phyloP scores from a whole-genome alignment of 495 filamentous ascomycete species.

The Penicillium malachiteum region DNA sequence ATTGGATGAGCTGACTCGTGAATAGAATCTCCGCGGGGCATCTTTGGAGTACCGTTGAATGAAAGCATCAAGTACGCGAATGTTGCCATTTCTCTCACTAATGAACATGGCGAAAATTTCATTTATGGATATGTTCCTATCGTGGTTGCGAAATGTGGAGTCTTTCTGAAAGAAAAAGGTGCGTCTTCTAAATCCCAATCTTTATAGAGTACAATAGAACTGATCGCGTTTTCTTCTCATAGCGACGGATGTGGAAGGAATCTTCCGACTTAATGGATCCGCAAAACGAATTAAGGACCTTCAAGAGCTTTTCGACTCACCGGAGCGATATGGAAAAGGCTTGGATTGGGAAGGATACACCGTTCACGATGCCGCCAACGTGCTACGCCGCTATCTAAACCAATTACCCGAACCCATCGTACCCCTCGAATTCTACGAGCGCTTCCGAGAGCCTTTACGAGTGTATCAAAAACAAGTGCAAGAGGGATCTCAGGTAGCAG shows the following conservation, averaged over 20 bases:
- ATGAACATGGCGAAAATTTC: slow-evolving; percentile 87
- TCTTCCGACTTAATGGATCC: slow-evolving; percentile 95
- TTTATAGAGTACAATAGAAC: too few species aligned
- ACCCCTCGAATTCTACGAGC: slow-evolving; percentile 88
- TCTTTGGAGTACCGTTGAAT: slow-evolving; percentile 93
- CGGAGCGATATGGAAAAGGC: slow-evolving; percentile 94
- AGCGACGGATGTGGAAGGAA: slow-evolving; percentile 97
- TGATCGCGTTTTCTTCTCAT: neutral
- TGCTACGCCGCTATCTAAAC: slow-evolving; percentile 92
- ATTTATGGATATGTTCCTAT: slow-evolving; percentile 99
- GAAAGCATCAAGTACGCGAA: slow-evolving; percentile 98
- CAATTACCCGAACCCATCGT: slow-evolving; percentile 94
- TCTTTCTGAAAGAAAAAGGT: slow-evolving; percentile 99
- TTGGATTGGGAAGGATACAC: slow-evolving; percentile 97
- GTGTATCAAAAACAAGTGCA: slow-evolving; percentile 69
- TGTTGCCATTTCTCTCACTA: slow-evolving; percentile 93
- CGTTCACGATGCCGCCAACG: slow-evolving; percentile 97
- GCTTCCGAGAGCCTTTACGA: slow-evolving; percentile 81
- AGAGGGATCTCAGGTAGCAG: slow-evolving; percentile 17
- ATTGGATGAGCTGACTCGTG: neutral
- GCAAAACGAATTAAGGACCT: slow-evolving; percentile 98
- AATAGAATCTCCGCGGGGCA: slow-evolving; percentile 52
- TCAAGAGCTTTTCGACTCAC: slow-evolving; percentile 86
- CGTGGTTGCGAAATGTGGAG: slow-evolving; percentile 97
- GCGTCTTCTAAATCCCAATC: slow-evolving; percentile 17